Conservation (phyloP, 768 basidiomycete genomes). For the Cubamyces sp. region DNA sequence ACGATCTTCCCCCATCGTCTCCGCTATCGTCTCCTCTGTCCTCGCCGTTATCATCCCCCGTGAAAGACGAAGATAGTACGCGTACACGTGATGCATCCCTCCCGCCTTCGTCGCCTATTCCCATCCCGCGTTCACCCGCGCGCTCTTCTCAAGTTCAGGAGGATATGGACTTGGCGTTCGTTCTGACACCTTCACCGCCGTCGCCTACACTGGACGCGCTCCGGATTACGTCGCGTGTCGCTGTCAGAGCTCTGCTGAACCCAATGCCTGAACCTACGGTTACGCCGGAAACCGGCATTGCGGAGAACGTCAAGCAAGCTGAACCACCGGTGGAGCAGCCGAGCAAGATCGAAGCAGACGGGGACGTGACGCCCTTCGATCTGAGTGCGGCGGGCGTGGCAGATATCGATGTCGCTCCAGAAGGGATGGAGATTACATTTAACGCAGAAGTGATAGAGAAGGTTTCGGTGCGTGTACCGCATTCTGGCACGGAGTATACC, state of each 20-base stretch:
- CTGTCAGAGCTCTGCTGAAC: slow-evolving; percentile 24
- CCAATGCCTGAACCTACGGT: slow-evolving; percentile 14
- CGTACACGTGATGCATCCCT: not conserved
- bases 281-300: not conserved
- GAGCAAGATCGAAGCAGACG: not conserved
- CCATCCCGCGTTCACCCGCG: slow-evolving; percentile 11
- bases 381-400: not conserved
- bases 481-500: too few species aligned
- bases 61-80: not conserved
- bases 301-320: not conserved
- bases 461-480: not conserved
- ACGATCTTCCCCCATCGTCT: slow-evolving; percentile 19
- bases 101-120: slow-evolving; percentile 17
- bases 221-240: slow-evolving; percentile 20
- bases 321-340: not conserved
- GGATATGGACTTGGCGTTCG: not conserved
- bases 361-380: slow-evolving; percentile 12
- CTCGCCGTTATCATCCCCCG: slow-evolving; percentile 15
- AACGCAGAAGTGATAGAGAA: not conserved
- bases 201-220: slow-evolving; percentile 20
- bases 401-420: not conserved
- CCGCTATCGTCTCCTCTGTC: slow-evolving; percentile 15
- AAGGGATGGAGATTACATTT: not conserved
- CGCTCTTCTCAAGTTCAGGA: not conserved
- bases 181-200: slow-evolving; percentile 16